Conservation (phyloP, 805 yeast genomes). For the Peterozyma xylosa region DNA sequence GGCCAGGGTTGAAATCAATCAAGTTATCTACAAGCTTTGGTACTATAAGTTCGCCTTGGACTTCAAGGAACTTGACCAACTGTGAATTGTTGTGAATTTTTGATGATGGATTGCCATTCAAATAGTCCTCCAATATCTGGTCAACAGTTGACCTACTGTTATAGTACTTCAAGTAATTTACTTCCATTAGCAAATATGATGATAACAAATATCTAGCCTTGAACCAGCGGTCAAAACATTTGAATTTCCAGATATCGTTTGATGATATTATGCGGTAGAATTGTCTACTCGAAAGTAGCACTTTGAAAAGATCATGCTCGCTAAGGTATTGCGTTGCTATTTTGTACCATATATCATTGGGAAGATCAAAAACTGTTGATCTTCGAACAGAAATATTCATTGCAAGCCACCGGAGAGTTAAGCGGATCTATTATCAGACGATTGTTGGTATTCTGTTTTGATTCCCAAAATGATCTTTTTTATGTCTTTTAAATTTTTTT, state of each 20-base stretch:
- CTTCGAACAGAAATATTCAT: too few species aligned
- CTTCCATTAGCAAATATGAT: neutral
- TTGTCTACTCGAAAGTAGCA: conserved; percentile 1
- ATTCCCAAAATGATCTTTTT: too few species aligned
- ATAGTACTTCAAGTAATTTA: neutral
- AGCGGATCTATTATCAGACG: too few species aligned
- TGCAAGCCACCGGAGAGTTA: too few species aligned
- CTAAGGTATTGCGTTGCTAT: neutral
- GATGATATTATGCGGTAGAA: conserved; percentile 1
- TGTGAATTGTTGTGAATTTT: too few species aligned
- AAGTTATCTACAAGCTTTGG: too few species aligned
- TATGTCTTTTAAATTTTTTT: too few species aligned
- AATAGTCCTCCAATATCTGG: neutral
- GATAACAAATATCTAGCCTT: neutral
- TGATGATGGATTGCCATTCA: neutral
- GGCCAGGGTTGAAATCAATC: neutral
- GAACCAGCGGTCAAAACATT: conserved; percentile 1
- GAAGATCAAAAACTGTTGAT: neutral
- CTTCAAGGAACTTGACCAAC: too few species aligned
- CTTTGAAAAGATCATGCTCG: neutral
- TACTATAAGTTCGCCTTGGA: too few species aligned
- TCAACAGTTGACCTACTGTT: neutral
- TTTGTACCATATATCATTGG: conserved; percentile 5
- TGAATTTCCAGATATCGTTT: conserved; percentile 3
- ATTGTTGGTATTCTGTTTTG: too few species aligned